Percentiles rank a stretch among this genome's conserved stretches.
Evolutionary conservation across 2,329 filamentous ascomycete genomes (phyloP).

Genomic region (Colletotrichum sp.): DNA sequence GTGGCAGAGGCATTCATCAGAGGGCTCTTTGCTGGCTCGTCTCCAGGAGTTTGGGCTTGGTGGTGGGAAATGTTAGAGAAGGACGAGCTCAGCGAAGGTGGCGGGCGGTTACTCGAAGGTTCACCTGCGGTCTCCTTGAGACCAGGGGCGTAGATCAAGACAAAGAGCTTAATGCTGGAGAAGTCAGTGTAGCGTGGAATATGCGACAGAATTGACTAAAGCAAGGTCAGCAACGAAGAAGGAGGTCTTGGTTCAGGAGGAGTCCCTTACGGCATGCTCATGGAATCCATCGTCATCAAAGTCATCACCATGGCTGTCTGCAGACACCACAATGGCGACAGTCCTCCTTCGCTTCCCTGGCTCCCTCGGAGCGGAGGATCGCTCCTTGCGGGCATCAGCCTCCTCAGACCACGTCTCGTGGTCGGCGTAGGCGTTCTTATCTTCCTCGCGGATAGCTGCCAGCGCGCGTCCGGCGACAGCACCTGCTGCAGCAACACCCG

Average conservation of each 20-base stretch:
- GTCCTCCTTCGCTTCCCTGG: constrained; percentile 68
- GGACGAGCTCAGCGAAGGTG: constrained; percentile 75
- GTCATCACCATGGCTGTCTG: constrained; percentile 67
- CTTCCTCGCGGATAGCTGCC: constrained; percentile 83
- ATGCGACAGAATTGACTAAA: constrained; percentile 84
- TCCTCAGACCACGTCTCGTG: constrained; percentile 94
- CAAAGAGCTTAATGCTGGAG: constrained; percentile 76
- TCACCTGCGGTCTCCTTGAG: constrained; percentile 71
- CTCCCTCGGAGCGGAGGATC: constrained; percentile 37
- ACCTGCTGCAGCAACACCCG: constrained; percentile 82
- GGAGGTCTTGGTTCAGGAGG: constrained; percentile 20
- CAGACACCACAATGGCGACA: constrained; percentile 88
- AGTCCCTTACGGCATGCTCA: constrained; percentile 80
- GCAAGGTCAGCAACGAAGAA: constrained; percentile 4
- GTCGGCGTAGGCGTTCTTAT: constrained; percentile 80
- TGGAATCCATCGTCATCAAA: constrained; percentile 66
- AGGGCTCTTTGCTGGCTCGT: constrained; percentile 63
- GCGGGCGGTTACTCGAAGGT: constrained; percentile 59
- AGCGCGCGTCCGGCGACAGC: constrained; percentile 83
- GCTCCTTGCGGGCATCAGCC: constrained; percentile 69
- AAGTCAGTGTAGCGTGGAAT: constrained; percentile 81
- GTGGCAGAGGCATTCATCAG: constrained; percentile 52
- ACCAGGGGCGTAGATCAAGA: constrained; percentile 87
- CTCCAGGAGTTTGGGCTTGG: constrained; percentile 71
- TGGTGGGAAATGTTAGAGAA: constrained; percentile 85